phyloP scores from a whole-genome alignment of 768 basidiomycete genomes.

The Suillus lakei region DNA sequence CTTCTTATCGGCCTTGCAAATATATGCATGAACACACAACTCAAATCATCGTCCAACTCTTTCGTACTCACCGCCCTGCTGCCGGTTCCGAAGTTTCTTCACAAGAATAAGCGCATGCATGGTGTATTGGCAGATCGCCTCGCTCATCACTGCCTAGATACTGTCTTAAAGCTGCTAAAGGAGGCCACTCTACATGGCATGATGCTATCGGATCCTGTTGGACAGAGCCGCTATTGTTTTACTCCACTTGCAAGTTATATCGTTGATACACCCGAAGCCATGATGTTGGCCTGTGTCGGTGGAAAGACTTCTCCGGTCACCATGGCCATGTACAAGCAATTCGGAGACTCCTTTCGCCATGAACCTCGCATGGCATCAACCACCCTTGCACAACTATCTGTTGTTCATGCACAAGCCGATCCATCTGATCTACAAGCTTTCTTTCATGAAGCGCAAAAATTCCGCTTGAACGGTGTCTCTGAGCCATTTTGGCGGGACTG shows the following conservation, averaged over 20 bases:
- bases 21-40: slow-evolving; percentile 28
- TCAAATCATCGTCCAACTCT: slow-evolving; percentile 29
- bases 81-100: slow-evolving; percentile 22
- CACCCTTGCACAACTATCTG: neutral
- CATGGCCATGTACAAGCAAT: slow-evolving; percentile 33
- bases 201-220: slow-evolving; percentile 33
- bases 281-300: slow-evolving; percentile 32
- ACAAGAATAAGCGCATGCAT: slow-evolving; percentile 13
- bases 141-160: slow-evolving; percentile 35
- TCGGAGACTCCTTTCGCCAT: slow-evolving; percentile 21
- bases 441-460: neutral
- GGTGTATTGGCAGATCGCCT: slow-evolving; percentile 32
- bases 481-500: slow-evolving; percentile 43
- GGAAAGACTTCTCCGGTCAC: slow-evolving; percentile 38
- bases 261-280: slow-evolving; percentile 38
- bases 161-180: slow-evolving; percentile 35
- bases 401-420: neutral
- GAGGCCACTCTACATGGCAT: slow-evolving; percentile 29
- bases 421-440: neutral
- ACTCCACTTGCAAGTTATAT: slow-evolving; percentile 36
- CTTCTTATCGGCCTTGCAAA: slow-evolving; percentile 37
- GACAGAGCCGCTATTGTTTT: slow-evolving; percentile 25
- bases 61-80: slow-evolving; percentile 24
- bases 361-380: slow-evolving; percentile 5
- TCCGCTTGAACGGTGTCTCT: slow-evolving; percentile 13